Evolutionary conservation across 306 rosid genomes (phyloP).

Genomic region (Castanospermum australe): DNA sequence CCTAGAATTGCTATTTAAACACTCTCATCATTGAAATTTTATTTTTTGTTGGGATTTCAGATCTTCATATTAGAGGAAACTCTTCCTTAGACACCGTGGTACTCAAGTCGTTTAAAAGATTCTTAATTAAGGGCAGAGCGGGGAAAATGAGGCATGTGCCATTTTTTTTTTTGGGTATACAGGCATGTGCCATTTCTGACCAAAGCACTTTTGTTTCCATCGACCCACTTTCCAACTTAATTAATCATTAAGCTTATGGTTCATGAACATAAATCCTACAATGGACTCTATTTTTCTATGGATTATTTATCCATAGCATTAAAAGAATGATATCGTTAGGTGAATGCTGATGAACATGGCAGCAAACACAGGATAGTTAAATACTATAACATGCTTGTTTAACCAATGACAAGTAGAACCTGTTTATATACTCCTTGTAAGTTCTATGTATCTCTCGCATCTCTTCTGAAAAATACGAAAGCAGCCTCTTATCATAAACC

Average conservation of each 20-base stretch:
- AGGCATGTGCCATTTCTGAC: not conserved
- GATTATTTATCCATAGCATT: not conserved
- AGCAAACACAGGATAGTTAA: not conserved
- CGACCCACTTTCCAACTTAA: not conserved
- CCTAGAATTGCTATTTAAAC: too few relatives aligned
- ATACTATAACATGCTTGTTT: not conserved
- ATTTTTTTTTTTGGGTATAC: too few relatives aligned
- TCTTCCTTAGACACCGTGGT: too few relatives aligned
- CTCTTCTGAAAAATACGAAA: not conserved
- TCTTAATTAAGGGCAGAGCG: not conserved
- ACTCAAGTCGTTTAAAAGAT: too few relatives aligned
- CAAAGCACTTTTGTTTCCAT: not conserved
- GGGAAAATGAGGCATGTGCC: not conserved
- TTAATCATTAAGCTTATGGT: not conserved
- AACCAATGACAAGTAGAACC: conserved; percentile 13
- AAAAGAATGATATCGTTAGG: conserved; percentile 9
- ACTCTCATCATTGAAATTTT: too few relatives aligned
- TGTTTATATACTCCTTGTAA: not conserved
- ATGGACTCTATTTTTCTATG: not conserved
- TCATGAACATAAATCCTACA: not conserved
- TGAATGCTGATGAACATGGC: conserved; percentile 22
- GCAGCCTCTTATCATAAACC: not conserved
- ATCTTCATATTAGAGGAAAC: too few relatives aligned
- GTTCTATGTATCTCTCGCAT: too few relatives aligned
- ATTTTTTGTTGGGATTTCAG: too few relatives aligned